Base-by-base conservation (phyloP, 2,329 filamentous ascomycete species). In the Phaeoacremonium minimum region DNA sequence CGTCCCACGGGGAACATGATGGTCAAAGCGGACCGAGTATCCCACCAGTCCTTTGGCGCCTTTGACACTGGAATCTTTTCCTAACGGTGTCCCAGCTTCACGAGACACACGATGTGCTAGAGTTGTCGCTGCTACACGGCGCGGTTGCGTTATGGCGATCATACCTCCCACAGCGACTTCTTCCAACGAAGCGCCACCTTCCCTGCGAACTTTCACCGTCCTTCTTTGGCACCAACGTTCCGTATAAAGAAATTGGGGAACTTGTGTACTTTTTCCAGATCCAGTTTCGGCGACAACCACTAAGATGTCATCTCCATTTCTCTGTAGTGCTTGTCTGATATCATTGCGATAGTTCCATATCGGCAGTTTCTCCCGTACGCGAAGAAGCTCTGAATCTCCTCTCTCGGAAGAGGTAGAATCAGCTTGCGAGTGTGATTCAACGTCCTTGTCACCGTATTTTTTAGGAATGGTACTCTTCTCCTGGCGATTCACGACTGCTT, bases 201-300 rank as follows among this genome's bases (percentile, higher is more conserved):
- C n/a, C 4, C 19, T 30, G 6, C 55, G 46, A 15, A 82, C 47
- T 33, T 66, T 74, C 31, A 79, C 71, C 39, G 61, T 77, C 39
- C 70, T 71, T 22, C 71, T 74, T 36, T 67, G 71, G 57, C 89
- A 95, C 89, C 90, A 97, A 6, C 77, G 63, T 52, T 96, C 86
- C 17, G 67, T 61, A 31, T 84, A 77, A 7, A 98, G 67, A 44
- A 95, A 96, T 53, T 97, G 93, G 0, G 93, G 91, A 0, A 96
- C 83, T 61, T 98, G 93, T 0, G 93, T 98, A 66, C 87, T 94
- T 64, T 98, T 98, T 56, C 93, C 93, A 12, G 87, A 95, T 57
- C 93, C 93, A 0, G 93, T 98, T 60, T 97, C 91, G 65, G 91
- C 91, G 3, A 93, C 84, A 12, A 98, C 67, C 0, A 98, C 72